These are phyloP conservation scores for Spongiforma sp. DNA, from an alignment of 1,284 basidiomycete genomes.

Conservation along the genomic window DNA sequence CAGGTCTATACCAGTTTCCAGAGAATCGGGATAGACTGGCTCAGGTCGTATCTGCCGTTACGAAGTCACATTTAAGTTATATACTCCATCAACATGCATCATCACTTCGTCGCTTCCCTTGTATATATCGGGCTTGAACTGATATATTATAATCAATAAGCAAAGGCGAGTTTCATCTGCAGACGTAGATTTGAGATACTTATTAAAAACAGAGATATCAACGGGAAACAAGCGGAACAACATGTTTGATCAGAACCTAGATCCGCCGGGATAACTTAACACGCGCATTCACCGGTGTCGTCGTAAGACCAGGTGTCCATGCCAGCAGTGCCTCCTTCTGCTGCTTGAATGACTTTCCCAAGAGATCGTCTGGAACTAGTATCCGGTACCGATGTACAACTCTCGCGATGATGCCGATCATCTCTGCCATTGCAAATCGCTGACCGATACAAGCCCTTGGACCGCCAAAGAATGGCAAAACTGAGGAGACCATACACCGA, in stretches of 20 bases:
- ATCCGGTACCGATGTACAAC: conserved; percentile 37
- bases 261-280: conserved; percentile 26
- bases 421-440: conserved; percentile 37
- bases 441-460: conserved; percentile 47
- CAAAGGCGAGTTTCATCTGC: not conserved
- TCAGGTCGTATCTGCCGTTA: conserved; percentile 33
- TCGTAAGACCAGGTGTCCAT: conserved; percentile 38
- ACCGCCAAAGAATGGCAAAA: conserved; percentile 46
- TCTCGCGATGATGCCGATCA: conserved; percentile 34
- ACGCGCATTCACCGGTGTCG: conserved; percentile 34
- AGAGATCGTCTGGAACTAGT: conserved; percentile 40
- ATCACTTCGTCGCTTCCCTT: no score
- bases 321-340: conserved; percentile 34
- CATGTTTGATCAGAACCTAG: conserved; percentile 4
- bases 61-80: no score
- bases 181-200: not conserved
- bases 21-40: conserved; percentile 27
- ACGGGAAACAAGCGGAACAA: not conserved
- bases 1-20: conserved; percentile 40
- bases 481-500: conserved; percentile 13
- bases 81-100: no score
- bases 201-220: not conserved
- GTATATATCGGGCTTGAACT: no score
- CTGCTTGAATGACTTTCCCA: conserved; percentile 26
- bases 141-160: no score